Evolutionary conservation across 164 flowering plant species (phyloP), one percentile per base, ranked within the genome.

Genomic region (grape (Vitis vinifera)): DNA sequence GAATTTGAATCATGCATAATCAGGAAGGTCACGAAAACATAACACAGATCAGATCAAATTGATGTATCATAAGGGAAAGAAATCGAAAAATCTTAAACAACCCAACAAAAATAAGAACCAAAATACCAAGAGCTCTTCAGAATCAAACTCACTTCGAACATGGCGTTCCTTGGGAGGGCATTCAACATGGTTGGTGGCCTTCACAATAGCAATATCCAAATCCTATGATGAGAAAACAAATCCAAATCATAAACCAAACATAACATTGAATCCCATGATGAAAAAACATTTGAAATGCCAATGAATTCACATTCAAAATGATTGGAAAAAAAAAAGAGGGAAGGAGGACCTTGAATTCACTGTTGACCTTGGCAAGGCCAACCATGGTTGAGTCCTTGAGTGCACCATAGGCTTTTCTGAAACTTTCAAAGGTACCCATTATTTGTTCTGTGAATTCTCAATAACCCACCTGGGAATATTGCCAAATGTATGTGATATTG

Each of bases 321-420:
- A 50, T 53, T 11, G 48, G n/a, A 56, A 44, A 68, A 50, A 56
- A 50, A 48, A 17, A 68, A 58, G 53, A 61, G 13, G 37, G 23
- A 53, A 23, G 19, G 4, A 51, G 55, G 19, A 90, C 98, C 94
- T 88, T 89, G 88, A 76, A 89, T 61, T 89, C 97, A 76, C 94
- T 89, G 69, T 92, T 94, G 80, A 94, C 90, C 77, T 92, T 88
- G 55, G 97, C 97, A 6, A 94, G 85, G 68, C 98, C 97, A 70
- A 92, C 94, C 71, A 75, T 88, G 74, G 98, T 94, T 63, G 90
- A 81, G 74, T 94, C 98, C 73, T 94, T 94, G 67, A 94, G 80
- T 58, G 98, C 92, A 19, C 98, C 97, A 68, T 87, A 89, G 44
- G 97, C 97, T 73, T 89, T 92, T 55, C 97, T 77, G 81, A 91